A percentile compares a stretch with the other conserved stretches of the same genome.
Evolutionary conservation across 345 rosid species (phyloP).

Genomic region (Melaleuca alternifolia): DNA sequence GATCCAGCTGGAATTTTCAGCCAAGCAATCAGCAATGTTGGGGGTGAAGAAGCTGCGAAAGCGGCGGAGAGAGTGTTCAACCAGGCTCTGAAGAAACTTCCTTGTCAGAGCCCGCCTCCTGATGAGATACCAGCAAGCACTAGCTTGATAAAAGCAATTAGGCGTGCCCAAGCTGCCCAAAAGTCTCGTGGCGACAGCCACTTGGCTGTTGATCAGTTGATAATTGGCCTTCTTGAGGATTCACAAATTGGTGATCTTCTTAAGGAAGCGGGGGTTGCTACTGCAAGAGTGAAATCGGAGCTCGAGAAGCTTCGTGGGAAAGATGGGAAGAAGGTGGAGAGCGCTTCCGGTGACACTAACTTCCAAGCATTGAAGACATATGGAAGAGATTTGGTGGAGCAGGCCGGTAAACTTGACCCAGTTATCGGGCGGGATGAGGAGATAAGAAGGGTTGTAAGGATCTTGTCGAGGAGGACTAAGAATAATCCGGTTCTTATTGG

Average conservation of each 20-base stretch:
- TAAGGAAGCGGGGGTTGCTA: constrained; percentile 54
- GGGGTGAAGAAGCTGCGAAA: constrained; percentile 48
- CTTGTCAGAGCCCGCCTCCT: constrained; percentile 71
- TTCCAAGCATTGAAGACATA: constrained; percentile 86
- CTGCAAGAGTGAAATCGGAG: constrained; percentile 51
- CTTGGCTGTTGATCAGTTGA: constrained; percentile 72
- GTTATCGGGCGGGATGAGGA: constrained; percentile 92
- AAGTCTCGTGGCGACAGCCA: constrained; percentile 58
- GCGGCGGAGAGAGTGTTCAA: constrained; percentile 60
- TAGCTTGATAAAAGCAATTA: constrained; percentile 49
- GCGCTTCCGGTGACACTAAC: constrained; percentile 68
- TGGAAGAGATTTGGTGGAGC: constrained; percentile 85
- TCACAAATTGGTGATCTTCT: constrained; percentile 64
- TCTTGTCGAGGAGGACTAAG: constrained; percentile 82
- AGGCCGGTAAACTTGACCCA: constrained; percentile 90
- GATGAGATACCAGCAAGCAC: constrained; percentile 73
- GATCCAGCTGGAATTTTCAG: constrained; percentile 63
- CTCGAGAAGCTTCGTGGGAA: constrained; percentile 84
- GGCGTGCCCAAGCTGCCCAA: constrained; percentile 69
- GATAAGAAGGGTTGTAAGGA: constrained; percentile 70
- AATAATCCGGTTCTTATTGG: constrained; percentile 94
- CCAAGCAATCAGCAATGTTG: constrained; percentile 49
- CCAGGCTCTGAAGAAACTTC: constrained; percentile 64
- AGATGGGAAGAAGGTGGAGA: constrained; percentile 81
- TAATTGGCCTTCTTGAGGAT: constrained; percentile 77